Evolutionary conservation across 164 flowering plant genomes (phyloP).

Genomic region (Nelumbo lutea): DNA sequence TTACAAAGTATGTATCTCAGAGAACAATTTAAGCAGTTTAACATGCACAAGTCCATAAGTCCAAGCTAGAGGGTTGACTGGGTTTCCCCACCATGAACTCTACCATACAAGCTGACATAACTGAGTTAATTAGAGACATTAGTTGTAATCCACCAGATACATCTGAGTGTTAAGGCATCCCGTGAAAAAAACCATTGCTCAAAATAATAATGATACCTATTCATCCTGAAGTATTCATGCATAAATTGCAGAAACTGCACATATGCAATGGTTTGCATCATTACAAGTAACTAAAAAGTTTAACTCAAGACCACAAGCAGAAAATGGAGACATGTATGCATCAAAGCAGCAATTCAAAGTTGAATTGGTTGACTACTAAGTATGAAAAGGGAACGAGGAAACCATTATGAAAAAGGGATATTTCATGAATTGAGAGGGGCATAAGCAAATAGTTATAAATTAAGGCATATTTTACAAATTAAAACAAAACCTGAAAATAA

Average conservation of each 20-base stretch:
- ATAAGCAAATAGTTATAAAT: neutral
- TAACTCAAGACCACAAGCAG: neutral
- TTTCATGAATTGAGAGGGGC: neutral
- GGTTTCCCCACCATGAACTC: neutral
- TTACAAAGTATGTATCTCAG: neutral
- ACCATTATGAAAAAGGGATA: too few species aligned
- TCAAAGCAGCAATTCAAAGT: too few species aligned
- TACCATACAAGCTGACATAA: neutral
- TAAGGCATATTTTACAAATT: neutral
- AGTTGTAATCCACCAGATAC: neutral
- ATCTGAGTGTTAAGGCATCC: neutral
- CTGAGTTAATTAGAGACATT: neutral
- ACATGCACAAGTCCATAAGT: neutral
- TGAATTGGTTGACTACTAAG: neutral
- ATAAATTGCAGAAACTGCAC: neutral
- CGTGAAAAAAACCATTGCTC: neutral
- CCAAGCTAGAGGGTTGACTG: neutral
- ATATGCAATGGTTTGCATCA: neutral
- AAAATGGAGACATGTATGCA: neutral
- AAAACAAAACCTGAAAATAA: constrained; percentile 54
- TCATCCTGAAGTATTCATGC: too few species aligned
- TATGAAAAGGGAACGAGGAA: too few species aligned
- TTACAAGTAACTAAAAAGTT: neutral
- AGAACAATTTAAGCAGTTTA: neutral
- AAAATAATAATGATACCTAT: neutral